Base-by-base conservation (phyloP, 1,284 basidiomycete species). In the Trichosporon sp. region DNA sequence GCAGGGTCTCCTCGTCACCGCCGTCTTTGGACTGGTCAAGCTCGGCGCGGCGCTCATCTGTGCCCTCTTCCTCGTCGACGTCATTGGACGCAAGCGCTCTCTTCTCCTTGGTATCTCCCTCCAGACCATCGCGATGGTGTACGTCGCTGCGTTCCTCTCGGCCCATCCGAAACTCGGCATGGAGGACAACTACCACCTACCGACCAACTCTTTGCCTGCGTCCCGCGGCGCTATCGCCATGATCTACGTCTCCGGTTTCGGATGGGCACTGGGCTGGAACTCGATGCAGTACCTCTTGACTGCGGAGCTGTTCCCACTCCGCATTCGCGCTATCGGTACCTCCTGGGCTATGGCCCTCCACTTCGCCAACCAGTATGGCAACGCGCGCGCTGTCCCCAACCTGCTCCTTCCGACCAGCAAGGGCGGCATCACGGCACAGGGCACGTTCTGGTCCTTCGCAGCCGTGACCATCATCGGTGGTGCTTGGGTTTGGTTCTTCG, bases 381-480 rank as follows among this genome's bases (percentile, higher is more conserved):
- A 71, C 66, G 70, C 70, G 6, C 70, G 70, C 14, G 70, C 70
- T 31, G 70, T 71, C 26, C 70, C 70, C 66, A 71, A 71, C 66
- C 70, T 71, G n/a, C 63, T 71, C 26, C 65, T 67, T 8, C 70
- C 70, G 1, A 16, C 43, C 4, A 4, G 1, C 35, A 12, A 56
- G 32, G 46, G 48, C 48, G 70, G 70, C 5, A 71, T 71, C 66
- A 71, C 70, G 5, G 66, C 70, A 0, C 66, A 63, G 48, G 78
- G 78, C 32, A 74, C 78, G 2, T 78, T 78, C 67, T 65, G 76
- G 69, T 80, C 78, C 68, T 78, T 78, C 63, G 77, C 69, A 4
- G 63, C 37, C 21, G 74, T 77, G 19, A 69, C 77, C 32, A 40
- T 73, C 59, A 59, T 77, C 19, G 73, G 73, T 2, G 70, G 71